Evolutionary conservation across 2,329 filamentous ascomycete species (phyloP), one percentile per base, ranked within the genome.

Genomic region (Colletotrichum lupini): DNA sequence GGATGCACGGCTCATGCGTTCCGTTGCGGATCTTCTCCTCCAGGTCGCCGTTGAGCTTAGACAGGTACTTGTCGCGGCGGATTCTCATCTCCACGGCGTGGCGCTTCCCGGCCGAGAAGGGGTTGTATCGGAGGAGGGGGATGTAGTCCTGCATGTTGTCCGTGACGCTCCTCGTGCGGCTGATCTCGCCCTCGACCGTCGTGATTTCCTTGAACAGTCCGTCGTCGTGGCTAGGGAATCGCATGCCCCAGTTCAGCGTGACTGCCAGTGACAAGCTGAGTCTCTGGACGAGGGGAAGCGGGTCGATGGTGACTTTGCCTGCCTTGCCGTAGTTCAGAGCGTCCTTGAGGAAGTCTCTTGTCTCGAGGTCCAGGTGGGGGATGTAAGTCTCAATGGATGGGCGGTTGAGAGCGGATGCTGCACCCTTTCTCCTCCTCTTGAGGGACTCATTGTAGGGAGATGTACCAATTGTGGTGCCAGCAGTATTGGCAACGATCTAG

Each of bases 381-480:
- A 92, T 91, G 78, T 93, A 93, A 3, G 88, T 91, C 76, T 92
- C 89, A 7, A 91, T 89, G 0, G 90, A 89, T 0, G 91, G 90
- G 5, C 89, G 86, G 79, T 93, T 93, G 57, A 93, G 83, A 0
- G 91, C 91, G 0, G 90, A 92, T 0, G 91, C 91, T 0, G 91
- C 91, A 3, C 91, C 90, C 83, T 92, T 93, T 53, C 91, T 86
- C 7, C 91, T 85, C 12, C 87, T 85, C 79, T 92, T 93, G 81
- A 90, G 92, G 19, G 89, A 91, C 65, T 92, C 91, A 75, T 92
- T 90, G 90, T 91, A 93, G 0, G 91, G 91, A 0, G 90, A 92
- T 1, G 91, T 93, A 2, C 91, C 91, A 67, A 93, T 92, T 16
- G 78, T 81, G 1, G 79, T 80, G 7, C 81, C 79, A 2, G 78